Evolutionary conservation across 495 filamentous ascomycete genomes (phyloP).

Genomic region (Bacidia rubella): DNA sequence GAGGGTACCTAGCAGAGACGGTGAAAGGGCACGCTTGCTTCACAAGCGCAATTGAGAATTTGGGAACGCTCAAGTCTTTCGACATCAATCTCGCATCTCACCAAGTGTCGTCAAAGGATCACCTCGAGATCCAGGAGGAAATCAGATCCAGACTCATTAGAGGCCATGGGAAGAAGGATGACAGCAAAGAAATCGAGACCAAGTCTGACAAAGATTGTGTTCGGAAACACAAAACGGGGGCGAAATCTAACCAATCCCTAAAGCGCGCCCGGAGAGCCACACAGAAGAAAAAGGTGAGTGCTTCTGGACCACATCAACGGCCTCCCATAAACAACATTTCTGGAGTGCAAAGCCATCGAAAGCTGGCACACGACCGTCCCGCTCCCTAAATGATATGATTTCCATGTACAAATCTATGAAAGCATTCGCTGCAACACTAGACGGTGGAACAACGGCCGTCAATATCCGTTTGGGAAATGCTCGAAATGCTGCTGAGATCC

Average conservation of each 20-base stretch:
- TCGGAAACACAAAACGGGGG: neutral
- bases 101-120: neutral
- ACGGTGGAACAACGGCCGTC: conserved; percentile 5
- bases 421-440: conserved; percentile 4
- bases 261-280: no score
- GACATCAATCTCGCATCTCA: neutral
- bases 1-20: neutral
- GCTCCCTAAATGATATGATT: neutral
- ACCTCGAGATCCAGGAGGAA: conserved; percentile 3
- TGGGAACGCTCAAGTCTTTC: conserved; percentile 6
- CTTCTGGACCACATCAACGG: no score
- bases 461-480: conserved; percentile 13
- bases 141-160: conserved; percentile 2
- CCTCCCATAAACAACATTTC: no score
- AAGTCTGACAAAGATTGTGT: neutral
- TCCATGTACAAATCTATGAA: conserved; percentile 2
- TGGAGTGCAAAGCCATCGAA: no score
- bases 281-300: no score
- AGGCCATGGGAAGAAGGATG: neutral
- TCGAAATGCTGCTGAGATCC: conserved; percentile 3
- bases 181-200: neutral
- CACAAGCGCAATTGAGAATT: neutral
- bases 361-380: neutral
- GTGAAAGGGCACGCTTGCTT: conserved; percentile 4
- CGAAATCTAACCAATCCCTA: no score